These are phyloP conservation scores for Xerocomus spinulosus DNA, from an alignment of 768 basidiomycete species.

Conservation along the genomic window DNA sequence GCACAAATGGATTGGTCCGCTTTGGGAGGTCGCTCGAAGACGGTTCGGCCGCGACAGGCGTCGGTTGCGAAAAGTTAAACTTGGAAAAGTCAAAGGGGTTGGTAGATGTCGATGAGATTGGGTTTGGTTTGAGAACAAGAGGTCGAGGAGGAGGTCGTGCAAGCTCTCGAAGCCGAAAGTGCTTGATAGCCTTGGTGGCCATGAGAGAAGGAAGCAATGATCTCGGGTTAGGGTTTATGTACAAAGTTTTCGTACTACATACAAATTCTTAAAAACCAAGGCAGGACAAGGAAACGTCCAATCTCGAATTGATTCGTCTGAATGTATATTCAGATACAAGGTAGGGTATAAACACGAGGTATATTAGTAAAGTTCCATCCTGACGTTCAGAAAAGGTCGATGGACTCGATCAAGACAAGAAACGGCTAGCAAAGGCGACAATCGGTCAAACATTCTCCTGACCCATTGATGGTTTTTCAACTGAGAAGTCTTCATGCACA, in stretches of 20 bases:
- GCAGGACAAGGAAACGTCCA: no score
- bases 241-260: no score
- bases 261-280: no score
- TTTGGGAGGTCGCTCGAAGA: conserved; percentile 16
- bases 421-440: no score
- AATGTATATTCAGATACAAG: no score
- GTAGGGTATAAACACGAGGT: no score
- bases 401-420: no score
- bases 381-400: no score
- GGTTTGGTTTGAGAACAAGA: conserved; percentile 25
- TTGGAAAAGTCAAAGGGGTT: conserved; percentile 15
- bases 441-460: background rate
- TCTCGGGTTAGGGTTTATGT: background rate
- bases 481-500: background rate
- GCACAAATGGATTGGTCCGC: conserved; percentile 63
- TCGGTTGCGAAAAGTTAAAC: conserved; percentile 18
- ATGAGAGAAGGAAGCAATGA: conserved; percentile 7
- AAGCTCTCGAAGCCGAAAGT: conserved; percentile 25
- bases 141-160: conserved; percentile 11
- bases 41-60: background rate
- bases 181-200: conserved; percentile 24
- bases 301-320: no score
- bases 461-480: conserved; percentile 7
- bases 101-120: background rate
- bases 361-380: no score